phyloP scores from a whole-genome alignment of 805 yeast species.

The Metschnikowia corniflorae region DNA sequence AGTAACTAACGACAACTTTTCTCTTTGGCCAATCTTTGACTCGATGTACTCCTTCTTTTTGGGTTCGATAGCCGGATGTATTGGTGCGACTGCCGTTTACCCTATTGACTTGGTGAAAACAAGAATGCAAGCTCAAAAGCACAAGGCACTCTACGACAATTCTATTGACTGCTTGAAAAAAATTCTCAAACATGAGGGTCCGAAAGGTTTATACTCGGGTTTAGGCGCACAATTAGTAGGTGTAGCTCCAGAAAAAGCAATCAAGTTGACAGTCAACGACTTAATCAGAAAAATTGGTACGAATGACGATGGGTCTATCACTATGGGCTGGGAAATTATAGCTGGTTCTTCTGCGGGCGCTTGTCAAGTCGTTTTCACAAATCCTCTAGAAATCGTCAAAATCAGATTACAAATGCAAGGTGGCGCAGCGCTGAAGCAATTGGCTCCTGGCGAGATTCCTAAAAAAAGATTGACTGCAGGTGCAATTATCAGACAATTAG shows the following conservation, averaged over 20 bases:
- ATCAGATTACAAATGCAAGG: slow-evolving; percentile 95
- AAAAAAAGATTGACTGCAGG: slow-evolving; percentile 52
- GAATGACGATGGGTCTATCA: slow-evolving; percentile 34
- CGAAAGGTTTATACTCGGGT: slow-evolving; percentile 86
- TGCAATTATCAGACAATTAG: slow-evolving; percentile 72
- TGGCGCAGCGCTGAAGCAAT: slow-evolving; percentile 34
- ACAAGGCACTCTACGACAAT: slow-evolving; percentile 64
- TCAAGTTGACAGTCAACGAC: slow-evolving; percentile 92
- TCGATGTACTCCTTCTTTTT: slow-evolving; percentile 82
- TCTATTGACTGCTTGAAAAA: slow-evolving; percentile 84
- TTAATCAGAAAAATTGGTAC: slow-evolving; percentile 72
- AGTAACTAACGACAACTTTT: slow-evolving; percentile 36
- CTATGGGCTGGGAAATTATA: slow-evolving; percentile 62
- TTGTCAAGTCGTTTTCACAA: slow-evolving; percentile 93
- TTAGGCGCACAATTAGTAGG: slow-evolving; percentile 92
- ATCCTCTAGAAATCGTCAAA: slow-evolving; percentile 93
- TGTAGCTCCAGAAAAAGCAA: slow-evolving; percentile 98
- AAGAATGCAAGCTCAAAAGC: slow-evolving; percentile 93
- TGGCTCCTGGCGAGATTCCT: slow-evolving; percentile 37
- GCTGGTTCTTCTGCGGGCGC: slow-evolving; percentile 97
- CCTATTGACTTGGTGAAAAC: slow-evolving; percentile 96
- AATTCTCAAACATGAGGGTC: slow-evolving; percentile 73
- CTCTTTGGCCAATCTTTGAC: slow-evolving; percentile 52
- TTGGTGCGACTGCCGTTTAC: slow-evolving; percentile 97
- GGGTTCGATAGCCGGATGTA: slow-evolving; percentile 95